Evolutionary conservation across 2,329 filamentous ascomycete genomes (phyloP), one percentile per base, ranked within the genome.

Genomic region (Cytospora chrysosperma): DNA sequence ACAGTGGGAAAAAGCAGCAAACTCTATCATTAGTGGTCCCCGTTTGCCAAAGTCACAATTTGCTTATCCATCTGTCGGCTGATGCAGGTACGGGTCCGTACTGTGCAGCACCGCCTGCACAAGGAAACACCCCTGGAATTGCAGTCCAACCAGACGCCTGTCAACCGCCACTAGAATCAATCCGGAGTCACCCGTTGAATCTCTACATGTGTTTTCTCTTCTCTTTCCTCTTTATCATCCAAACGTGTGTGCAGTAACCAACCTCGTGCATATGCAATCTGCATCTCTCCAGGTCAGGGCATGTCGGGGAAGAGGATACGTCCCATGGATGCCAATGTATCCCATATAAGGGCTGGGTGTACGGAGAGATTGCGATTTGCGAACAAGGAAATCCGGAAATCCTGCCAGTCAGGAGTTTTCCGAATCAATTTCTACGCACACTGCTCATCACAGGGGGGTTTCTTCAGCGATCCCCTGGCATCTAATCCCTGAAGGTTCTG

Each of bases 361-460:
- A 47, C 15, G n/a, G 37, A 50, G 59, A 61, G 51, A 61, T 61
- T 61, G 51, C 34, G 59, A 61, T 61, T 34, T 50, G 26, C 59
- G 12, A 61, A 51, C n/a, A 30, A 27, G 17, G 51, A 30, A 40
- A 34, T 49, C 59, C 58, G 15, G n/a, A 32, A 54, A n/a, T 32
- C 59, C 43, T 47, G 32, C 27, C 28, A n/a, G 19, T 34, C 28
- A 32, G 52, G 52, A 30, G 26, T 28, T 54, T n/a, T 54, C 52
- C 28, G 28, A 54, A 24, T 34, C 21, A n/a, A 24, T 47, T 43
- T 47, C 43, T 24, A 47, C n/a, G n/a, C n/a, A n/a, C n/a, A n/a
- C 4, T 40, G 43, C n/a, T 24, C 10, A 24, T 24, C 13, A 5
- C 43, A 47, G 43, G 43, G 43, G 43, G 43, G 19, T 47, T n/a